phyloP scores from a whole-genome alignment of 2,329 filamentous ascomycete species.

The Hymenoscyphus linearis region DNA sequence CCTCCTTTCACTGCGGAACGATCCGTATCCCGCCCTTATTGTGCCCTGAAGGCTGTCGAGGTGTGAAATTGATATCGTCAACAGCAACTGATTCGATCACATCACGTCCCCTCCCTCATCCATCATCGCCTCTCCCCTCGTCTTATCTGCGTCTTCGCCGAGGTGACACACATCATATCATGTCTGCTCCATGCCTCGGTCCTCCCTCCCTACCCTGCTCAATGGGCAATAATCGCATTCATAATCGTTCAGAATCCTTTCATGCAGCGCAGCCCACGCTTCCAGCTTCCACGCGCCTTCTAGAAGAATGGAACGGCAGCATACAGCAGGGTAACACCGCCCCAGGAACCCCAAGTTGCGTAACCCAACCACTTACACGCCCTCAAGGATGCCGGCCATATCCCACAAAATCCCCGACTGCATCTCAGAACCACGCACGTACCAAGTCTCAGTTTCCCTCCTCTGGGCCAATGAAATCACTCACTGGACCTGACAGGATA shows the following conservation, averaged over 20 bases:
- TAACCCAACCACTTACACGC: neutral
- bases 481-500: too few relatives aligned
- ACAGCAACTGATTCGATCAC: neutral
- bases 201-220: too few relatives aligned
- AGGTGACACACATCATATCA: neutral
- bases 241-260: slow-evolving; percentile 1
- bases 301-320: neutral
- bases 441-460: neutral
- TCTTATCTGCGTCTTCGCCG: neutral
- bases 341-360: too few relatives aligned
- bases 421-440: too few relatives aligned
- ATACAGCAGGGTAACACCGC: too few relatives aligned
- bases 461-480: neutral
- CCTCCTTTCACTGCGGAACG: neutral
- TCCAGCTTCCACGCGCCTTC: slow-evolving; percentile 2
- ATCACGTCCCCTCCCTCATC: neutral
- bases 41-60: too few relatives aligned
- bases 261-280: too few relatives aligned
- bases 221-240: neutral
- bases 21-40: neutral
- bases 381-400: too few relatives aligned
- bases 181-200: too few relatives aligned
- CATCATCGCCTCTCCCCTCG: neutral
- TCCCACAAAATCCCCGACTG: too few relatives aligned
- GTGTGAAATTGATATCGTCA: too few relatives aligned